Conservation (phyloP, 2,329 filamentous ascomycete species). For the Pseudogymnoascus sp. region DNA sequence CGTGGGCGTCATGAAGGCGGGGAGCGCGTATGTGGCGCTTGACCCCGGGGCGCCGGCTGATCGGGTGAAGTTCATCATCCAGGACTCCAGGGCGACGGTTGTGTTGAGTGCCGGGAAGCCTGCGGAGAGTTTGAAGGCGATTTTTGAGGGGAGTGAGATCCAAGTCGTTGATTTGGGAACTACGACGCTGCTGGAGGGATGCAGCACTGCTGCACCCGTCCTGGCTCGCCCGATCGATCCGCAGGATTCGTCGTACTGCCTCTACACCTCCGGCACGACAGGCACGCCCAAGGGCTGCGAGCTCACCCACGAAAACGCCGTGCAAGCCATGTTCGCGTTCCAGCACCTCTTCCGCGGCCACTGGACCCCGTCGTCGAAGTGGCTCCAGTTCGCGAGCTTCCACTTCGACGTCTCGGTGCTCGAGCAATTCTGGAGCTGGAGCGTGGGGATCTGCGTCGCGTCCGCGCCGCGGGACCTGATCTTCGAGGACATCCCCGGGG, state of each 20-base stretch:
- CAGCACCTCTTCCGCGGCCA: conserved; percentile 66
- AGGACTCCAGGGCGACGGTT: conserved; percentile 58
- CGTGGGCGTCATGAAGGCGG: conserved; percentile 30
- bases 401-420: conserved; percentile 92
- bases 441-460: conserved; percentile 75
- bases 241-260: conserved; percentile 26
- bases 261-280: conserved; percentile 32
- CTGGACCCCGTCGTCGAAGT: conserved; percentile 62
- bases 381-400: conserved; percentile 88
- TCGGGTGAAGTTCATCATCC: conserved; percentile 25
- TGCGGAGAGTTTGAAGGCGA: conserved; percentile 30
- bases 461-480: conserved; percentile 76
- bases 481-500: conserved; percentile 69
- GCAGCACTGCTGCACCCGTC: conserved; percentile 19
- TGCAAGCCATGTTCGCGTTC: conserved; percentile 85
- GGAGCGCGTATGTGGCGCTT: conserved; percentile 32
- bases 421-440: conserved; percentile 95
- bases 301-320: conserved; percentile 78
- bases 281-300: conserved; percentile 49
- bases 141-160: conserved; percentile 14
- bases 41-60: conserved; percentile 31
- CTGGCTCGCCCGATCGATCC: conserved; percentile 18
- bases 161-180: conserved; percentile 21
- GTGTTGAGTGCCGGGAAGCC: conserved; percentile 50
- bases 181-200: conserved; percentile 17